Base-by-base conservation (phyloP, 305 asterid genomes). In the Andrographis paniculata region DNA sequence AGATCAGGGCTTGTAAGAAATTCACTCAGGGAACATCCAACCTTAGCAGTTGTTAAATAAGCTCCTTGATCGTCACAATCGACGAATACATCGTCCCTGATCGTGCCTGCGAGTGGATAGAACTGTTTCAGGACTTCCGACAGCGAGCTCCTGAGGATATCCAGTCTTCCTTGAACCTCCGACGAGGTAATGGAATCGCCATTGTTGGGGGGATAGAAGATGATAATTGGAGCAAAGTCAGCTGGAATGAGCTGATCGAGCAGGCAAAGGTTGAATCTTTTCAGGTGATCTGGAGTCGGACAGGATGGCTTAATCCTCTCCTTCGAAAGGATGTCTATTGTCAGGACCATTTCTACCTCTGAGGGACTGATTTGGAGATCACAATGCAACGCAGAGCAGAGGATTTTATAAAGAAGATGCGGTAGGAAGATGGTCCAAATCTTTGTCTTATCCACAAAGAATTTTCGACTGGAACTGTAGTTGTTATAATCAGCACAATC, bases 171-270 rank as follows among this genome's bases (percentile, higher is more conserved):
- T 14, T 40, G 65, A 43, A 50, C 42, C 17, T 53, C 33, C 36
- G 19, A 48, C 57, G 17, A 47, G 58, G 13, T 18, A 17, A 52
- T 17, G 9, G 42, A 22, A 31, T 58, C 47, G 11, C 56, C 36
- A 52, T 64, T 10, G 8, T 8, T 4, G 45, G 12, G 74, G 3
- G 69, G 77, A 39, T 72, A 83, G 50, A 53, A 83, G 37, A 83
- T 45, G 60, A 77, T 42, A n/a, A 83, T 63, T 15, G 94, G 91
- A 22, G 82, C 87, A 59, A 72, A 77, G 3, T 81, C 67, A 14
- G 87, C 80, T 5, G 87, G 84, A 56, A 83, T 77, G 3, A 83
- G 72, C 20, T 79, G 94, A 59, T 83, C 91, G 24, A 83, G 46
- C 19, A 64, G 46, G 71, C 61, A 71, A 0, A 76, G 66, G 7